Conservation (phyloP, 2,329 filamentous ascomycete species). For the Fusarium oxysporum region DNA sequence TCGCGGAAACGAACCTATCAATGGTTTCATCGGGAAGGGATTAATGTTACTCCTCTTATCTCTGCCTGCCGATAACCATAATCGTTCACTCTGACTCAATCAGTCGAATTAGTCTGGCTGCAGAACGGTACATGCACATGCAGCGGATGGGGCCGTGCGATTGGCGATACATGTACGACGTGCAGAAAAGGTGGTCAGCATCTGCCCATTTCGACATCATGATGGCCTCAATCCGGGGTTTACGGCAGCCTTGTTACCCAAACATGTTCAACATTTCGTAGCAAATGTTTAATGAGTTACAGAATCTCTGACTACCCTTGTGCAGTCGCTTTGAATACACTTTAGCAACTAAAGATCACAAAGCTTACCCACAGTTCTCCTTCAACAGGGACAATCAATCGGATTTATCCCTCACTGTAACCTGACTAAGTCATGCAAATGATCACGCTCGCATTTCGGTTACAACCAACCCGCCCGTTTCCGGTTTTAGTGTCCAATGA, state of each 20-base stretch:
- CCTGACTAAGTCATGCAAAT: not conserved
- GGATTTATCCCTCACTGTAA: slow-evolving; percentile 2
- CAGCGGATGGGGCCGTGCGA: not conserved
- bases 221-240: slow-evolving; percentile 2
- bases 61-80: accelerated
- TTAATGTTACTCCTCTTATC: not conserved
- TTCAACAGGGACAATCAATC: no score
- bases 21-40: not conserved
- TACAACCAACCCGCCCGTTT: not conserved
- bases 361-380: no score
- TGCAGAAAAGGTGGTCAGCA: slow-evolving; percentile 27
- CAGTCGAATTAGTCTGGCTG: not conserved
- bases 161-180: not conserved
- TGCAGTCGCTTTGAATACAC: no score
- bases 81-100: accelerated
- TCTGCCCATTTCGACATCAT: not conserved
- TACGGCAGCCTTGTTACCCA: accelerated
- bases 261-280: not conserved
- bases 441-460: not conserved
- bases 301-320: no score
- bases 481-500: not conserved
- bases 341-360: no score
- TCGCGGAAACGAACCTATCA: not conserved
- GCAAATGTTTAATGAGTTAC: no score
- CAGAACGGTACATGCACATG: not conserved